Percentiles rank a stretch among this genome's conserved stretches.
Conservation (phyloP, 78 protist species). For the Dictyostelium purpureum region DNA sequence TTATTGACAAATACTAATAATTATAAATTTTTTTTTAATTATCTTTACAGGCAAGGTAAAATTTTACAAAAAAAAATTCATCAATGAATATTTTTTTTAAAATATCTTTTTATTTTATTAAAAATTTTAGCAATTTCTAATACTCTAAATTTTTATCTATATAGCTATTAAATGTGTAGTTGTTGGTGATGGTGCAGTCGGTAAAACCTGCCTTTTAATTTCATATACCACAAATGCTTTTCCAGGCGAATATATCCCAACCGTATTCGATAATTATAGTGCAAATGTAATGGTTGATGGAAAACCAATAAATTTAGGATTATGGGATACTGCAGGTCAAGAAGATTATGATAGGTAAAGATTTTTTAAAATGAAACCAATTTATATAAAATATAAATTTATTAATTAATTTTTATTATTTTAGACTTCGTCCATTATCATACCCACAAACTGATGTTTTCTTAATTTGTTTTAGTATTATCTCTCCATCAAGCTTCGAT, state of each 20-base stretch:
- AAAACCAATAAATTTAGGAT: constrained; percentile 53
- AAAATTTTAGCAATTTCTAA: neutral
- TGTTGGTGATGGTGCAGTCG: constrained; percentile 96
- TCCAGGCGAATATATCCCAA: constrained; percentile 89
- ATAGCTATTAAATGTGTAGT: constrained; percentile 93
- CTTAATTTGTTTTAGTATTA: constrained; percentile 88
- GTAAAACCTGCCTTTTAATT: constrained; percentile 93
- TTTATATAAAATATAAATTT: neutral
- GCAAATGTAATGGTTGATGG: constrained; percentile 82
- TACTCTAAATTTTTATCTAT: neutral
- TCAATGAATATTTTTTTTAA: too few species aligned
- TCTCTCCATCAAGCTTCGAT: constrained; percentile 86
- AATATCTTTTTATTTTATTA: too few species aligned
- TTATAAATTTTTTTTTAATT: neutral
- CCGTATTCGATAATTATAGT: constrained; percentile 80
- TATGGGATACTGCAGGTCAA: constrained; percentile 96
- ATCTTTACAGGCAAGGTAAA: too few species aligned
- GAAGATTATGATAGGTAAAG: constrained; percentile 97
- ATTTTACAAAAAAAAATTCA: too few species aligned
- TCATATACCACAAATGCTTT: constrained; percentile 94
- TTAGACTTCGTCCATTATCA: constrained; percentile 93
- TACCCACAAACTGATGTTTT: constrained; percentile 96
- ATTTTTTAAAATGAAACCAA: constrained; percentile 76
- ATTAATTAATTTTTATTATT: neutral
- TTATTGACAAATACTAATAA: too few species aligned